Base-by-base conservation (phyloP, 805 yeast species). In the Tetrapisispora fleetii region DNA sequence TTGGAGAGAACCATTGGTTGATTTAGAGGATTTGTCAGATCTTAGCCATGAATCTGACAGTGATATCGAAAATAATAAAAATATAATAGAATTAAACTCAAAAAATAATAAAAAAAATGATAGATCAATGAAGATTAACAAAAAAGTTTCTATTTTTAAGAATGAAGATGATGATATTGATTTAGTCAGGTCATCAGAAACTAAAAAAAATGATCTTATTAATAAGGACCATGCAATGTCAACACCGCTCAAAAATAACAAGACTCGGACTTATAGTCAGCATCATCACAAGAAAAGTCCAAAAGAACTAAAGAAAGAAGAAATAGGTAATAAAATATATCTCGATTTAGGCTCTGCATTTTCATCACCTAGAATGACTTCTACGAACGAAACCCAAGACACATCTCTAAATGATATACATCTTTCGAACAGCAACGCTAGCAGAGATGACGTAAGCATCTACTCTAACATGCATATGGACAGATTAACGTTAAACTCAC, bases 1-100 rank as follows among this genome's bases (percentile, higher is more conserved):
- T 64, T 93, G 99, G 99, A 72, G 95, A 54, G 91, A 82, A 46
- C 95, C 96, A 1, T 58, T 90, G 24, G 68, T 76, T 4, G 80
- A 80, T 51, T 58, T 84, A 22, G 77, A 78, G 50, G 85, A 81
- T 49, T 68, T 78, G 40, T 75, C 80, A 43, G 86, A 80, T 47
- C 60, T 71, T 14, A 79, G 76, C 27, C 65, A 62, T 8, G 70
- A 61, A 2, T 61, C 51, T 62, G 71, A 53, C 37, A 52, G 50
- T 28, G 51, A 49, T 2, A 8, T 30, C 11, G 18, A 41, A 18
- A 28, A 16, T 4, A 47, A 49, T 39, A 46, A 48, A 13, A 53
- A 50, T 7, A 49, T 28, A 46, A 40, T 43, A 11, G 44, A 35
- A 16, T 18, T 41, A 37, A 13, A 39, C 28, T 43, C 48, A 49